These are phyloP conservation scores for Euphrasia confusa DNA, from an alignment of 257 asterid genomes.

Conservation along the genomic window DNA sequence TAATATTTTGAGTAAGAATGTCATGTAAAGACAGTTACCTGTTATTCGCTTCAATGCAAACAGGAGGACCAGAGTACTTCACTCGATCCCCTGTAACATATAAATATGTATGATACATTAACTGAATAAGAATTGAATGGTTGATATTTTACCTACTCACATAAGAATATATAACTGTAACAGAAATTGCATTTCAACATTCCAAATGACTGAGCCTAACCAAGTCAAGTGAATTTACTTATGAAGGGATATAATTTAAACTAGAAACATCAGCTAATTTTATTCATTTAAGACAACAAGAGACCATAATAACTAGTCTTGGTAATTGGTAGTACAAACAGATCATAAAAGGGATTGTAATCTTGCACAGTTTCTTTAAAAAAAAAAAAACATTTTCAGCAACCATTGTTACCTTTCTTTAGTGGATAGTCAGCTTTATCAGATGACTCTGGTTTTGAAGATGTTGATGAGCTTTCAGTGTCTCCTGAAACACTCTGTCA, in stretches of 20 bases:
- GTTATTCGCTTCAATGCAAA: slow-evolving; percentile 52
- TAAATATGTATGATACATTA: slow-evolving; percentile 22
- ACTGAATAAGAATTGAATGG: slow-evolving; percentile 17
- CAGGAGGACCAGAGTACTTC: slow-evolving; percentile 75
- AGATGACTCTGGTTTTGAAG: slow-evolving; percentile 50
- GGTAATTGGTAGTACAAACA: background rate
- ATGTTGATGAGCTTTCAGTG: slow-evolving; percentile 49
- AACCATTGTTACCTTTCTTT: slow-evolving; percentile 56
- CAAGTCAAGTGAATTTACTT: background rate
- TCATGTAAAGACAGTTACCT: slow-evolving; percentile 40
- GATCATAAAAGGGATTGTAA: background rate
- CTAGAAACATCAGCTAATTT: background rate
- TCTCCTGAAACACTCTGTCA: slow-evolving; percentile 72
- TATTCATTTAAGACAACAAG: background rate
- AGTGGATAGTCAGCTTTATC: slow-evolving; percentile 45
- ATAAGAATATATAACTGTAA: background rate
- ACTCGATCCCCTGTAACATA: slow-evolving; percentile 83
- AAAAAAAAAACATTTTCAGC: slow-evolving; percentile 12
- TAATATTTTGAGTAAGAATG: background rate
- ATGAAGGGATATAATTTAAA: too few relatives aligned
- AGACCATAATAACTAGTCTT: slow-evolving; percentile 7
- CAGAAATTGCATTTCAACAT: background rate
- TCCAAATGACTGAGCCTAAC: background rate
- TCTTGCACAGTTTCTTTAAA: background rate
- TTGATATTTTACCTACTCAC: slow-evolving; percentile 12